Evolutionary conservation across 768 basidiomycete genomes (phyloP).

Genomic region (Cystofilobasidium bisporidii): DNA sequence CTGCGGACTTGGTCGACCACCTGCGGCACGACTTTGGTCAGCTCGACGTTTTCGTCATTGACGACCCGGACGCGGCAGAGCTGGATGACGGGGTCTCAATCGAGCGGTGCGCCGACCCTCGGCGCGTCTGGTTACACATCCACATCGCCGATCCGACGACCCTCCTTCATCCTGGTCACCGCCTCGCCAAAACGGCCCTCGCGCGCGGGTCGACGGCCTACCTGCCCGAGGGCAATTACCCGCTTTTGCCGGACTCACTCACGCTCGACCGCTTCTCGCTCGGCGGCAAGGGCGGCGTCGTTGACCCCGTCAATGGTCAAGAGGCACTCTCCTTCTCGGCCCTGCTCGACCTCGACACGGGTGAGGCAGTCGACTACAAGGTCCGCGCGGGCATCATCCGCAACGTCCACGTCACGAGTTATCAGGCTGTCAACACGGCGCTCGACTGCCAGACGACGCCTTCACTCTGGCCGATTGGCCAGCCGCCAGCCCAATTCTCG

Average conservation of each 20-base stretch:
- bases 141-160: slow-evolving; percentile 90
- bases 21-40: slow-evolving; percentile 79
- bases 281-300: slow-evolving; percentile 38
- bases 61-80: slow-evolving; percentile 67
- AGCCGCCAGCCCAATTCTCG: not conserved
- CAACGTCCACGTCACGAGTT: slow-evolving; percentile 56
- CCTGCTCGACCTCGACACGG: slow-evolving; percentile 48
- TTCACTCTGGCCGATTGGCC: slow-evolving; percentile 10
- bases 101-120: slow-evolving; percentile 51
- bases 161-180: slow-evolving; percentile 60
- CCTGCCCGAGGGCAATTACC: slow-evolving; percentile 52
- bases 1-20: slow-evolving; percentile 55
- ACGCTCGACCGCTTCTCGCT: slow-evolving; percentile 46
- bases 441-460: slow-evolving; percentile 26
- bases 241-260: slow-evolving; percentile 58
- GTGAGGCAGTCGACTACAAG: slow-evolving; percentile 59
- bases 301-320: slow-evolving; percentile 38
- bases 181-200: slow-evolving; percentile 53
- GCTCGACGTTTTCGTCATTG: slow-evolving; percentile 74
- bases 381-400: slow-evolving; percentile 64
- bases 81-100: slow-evolving; percentile 89
- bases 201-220: slow-evolving; percentile 52
- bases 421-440: slow-evolving; percentile 54
- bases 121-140: slow-evolving; percentile 67
- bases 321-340: slow-evolving; percentile 71